Evolutionary conservation across 169 alveolate species (phyloP).

Genomic region (Eimeria zaria): DNA sequence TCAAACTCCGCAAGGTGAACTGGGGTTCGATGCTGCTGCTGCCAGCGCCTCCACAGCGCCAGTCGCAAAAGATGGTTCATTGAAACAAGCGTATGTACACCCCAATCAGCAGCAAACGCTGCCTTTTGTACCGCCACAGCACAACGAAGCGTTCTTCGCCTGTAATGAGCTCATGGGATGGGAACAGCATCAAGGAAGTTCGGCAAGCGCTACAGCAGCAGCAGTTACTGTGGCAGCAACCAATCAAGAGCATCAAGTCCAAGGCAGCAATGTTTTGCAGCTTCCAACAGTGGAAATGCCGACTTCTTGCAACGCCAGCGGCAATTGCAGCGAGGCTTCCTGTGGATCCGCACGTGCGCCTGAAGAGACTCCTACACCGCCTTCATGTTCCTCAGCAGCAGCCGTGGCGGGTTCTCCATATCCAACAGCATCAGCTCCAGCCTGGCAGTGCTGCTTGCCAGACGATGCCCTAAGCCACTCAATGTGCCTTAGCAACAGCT

Average conservation of each 20-base stretch:
- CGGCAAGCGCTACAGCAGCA: constrained; percentile 18
- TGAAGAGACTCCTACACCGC: background rate
- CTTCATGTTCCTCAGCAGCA: constrained; percentile 5
- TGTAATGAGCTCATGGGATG: background rate
- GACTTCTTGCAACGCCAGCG: constrained; percentile 11
- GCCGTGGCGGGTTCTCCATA: background rate
- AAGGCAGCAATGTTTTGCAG: background rate
- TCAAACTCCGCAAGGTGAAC: constrained; percentile 61
- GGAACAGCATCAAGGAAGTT: constrained; percentile 9
- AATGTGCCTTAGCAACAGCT: constrained; percentile 1
- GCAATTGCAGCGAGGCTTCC: constrained; percentile 32
- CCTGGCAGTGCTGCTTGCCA: constrained; percentile 45
- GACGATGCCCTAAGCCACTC: background rate
- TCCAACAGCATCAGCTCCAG: constrained; percentile 24
- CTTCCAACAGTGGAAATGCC: background rate
- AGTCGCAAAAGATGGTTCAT: background rate
- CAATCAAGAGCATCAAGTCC: background rate
- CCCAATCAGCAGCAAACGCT: constrained; percentile 27
- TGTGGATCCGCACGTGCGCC: background rate
- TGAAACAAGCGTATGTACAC: background rate
- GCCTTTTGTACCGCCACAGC: constrained; percentile 69
- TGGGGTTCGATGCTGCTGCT: constrained; percentile 59
- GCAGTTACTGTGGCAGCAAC: constrained; percentile 47
- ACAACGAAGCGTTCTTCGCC: background rate
- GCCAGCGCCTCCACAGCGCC: constrained; percentile 32